phyloP scores from a whole-genome alignment of 768 basidiomycete genomes.

The Tephrocybe sp. region DNA sequence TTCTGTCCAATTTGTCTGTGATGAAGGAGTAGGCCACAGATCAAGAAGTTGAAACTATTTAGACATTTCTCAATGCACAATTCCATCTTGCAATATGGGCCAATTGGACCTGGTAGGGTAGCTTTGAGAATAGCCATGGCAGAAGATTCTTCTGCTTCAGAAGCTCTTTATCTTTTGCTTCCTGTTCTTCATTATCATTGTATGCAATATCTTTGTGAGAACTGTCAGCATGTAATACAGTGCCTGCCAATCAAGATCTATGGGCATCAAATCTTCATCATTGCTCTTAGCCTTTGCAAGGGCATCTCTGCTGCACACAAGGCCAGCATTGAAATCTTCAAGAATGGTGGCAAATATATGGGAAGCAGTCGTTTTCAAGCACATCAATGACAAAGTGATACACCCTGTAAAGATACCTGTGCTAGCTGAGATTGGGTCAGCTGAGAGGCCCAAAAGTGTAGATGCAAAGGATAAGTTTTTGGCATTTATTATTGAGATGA shows the following conservation, averaged over 20 bases:
- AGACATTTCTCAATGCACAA: no score
- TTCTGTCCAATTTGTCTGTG: slow-evolving; percentile 77
- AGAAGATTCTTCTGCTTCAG: slow-evolving; percentile 53
- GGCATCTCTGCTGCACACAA: slow-evolving; percentile 43
- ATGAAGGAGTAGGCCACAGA: slow-evolving; percentile 36
- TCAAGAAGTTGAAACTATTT: background rate
- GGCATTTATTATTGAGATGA: slow-evolving; percentile 62
- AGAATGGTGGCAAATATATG: slow-evolving; percentile 51
- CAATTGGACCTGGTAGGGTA: slow-evolving; percentile 75
- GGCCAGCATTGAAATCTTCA: slow-evolving; percentile 52
- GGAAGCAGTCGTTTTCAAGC: slow-evolving; percentile 44
- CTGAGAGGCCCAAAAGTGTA: slow-evolving; percentile 80
- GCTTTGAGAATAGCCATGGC: slow-evolving; percentile 91
- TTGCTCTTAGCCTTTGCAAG: slow-evolving; percentile 41
- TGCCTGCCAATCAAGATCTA: slow-evolving; percentile 74
- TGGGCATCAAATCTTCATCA: slow-evolving; percentile 48
- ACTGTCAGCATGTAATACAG: slow-evolving; percentile 79
- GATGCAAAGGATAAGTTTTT: slow-evolving; percentile 59
- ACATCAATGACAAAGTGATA: slow-evolving; percentile 81
- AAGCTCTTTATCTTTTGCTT: slow-evolving; percentile 18
- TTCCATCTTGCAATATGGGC: no score
- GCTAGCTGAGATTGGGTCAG: slow-evolving; percentile 57
- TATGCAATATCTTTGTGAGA: slow-evolving; percentile 58
- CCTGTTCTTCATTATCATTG: slow-evolving; percentile 33
- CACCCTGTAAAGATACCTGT: slow-evolving; percentile 77